Conservation (phyloP, 2,329 filamentous ascomycete species). For the Xenoacremonium recifei region DNA sequence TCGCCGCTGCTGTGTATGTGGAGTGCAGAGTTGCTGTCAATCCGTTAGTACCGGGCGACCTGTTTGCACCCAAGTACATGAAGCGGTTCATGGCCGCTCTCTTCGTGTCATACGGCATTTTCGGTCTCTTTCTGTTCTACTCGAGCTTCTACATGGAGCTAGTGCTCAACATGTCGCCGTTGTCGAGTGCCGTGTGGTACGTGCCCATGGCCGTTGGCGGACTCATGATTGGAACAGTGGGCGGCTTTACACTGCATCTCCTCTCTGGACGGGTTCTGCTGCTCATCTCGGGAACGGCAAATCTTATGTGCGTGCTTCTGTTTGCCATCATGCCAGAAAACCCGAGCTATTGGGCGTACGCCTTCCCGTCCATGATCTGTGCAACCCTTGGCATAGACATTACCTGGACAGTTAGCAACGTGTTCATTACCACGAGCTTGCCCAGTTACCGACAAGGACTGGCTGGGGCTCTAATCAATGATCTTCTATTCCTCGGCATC, state of each 20-base stretch:
- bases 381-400: conserved; percentile 65
- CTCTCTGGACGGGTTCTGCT: conserved; percentile 54
- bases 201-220: conserved; percentile 59
- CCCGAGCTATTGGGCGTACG: conserved; percentile 61
- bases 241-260: conserved; percentile 55
- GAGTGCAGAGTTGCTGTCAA: conserved; percentile 60
- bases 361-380: conserved; percentile 60
- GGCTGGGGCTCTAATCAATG: conserved; percentile 63
- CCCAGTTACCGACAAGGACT: conserved; percentile 59
- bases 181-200: conserved; percentile 59
- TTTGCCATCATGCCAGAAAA: conserved; percentile 55
- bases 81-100: conserved; percentile 53
- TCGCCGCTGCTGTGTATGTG: conserved; percentile 57
- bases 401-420: conserved; percentile 63
- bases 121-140: conserved; percentile 63
- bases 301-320: conserved; percentile 49
- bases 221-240: conserved; percentile 51
- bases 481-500: conserved; percentile 60
- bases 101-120: conserved; percentile 50
- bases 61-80: conserved; percentile 60
- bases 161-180: conserved; percentile 49
- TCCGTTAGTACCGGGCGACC: conserved; percentile 60
- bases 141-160: conserved; percentile 60
- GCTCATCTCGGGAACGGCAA: conserved; percentile 50
- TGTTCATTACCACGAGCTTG: conserved; percentile 65